phyloP scores from a whole-genome alignment of 495 filamentous ascomycete species.

The Xylaria scruposa region DNA sequence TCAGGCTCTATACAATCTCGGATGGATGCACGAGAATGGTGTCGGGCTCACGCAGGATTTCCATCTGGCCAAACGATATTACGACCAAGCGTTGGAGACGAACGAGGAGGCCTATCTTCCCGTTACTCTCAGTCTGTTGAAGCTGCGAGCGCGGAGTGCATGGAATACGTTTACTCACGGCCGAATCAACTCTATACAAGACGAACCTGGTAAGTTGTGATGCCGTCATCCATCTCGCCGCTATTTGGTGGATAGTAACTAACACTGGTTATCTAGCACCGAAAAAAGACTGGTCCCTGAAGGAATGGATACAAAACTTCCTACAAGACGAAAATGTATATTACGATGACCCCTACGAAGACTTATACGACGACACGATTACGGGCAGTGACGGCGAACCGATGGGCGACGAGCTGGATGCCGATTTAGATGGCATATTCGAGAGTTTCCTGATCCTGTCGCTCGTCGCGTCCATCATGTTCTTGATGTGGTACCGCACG shows the following conservation, averaged over 20 bases:
- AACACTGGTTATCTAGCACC: constrained; percentile 49
- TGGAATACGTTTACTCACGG: constrained; percentile 95
- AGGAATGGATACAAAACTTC: constrained; percentile 85
- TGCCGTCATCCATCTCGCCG: not conserved
- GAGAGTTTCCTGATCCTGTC: constrained; percentile 86
- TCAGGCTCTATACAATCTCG: constrained; percentile 95
- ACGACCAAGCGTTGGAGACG: constrained; percentile 88
- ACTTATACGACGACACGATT: constrained; percentile 59
- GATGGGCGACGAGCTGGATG: constrained; percentile 58
- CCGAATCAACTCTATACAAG: constrained; percentile 85
- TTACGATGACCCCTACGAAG: constrained; percentile 64
- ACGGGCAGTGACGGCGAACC: constrained; percentile 50
- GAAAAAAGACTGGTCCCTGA: constrained; percentile 74
- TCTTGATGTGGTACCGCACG: constrained; percentile 83
- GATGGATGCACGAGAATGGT: constrained; percentile 99
- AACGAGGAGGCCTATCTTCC: constrained; percentile 96
- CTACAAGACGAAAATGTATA: constrained; percentile 76
- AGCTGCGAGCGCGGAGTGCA: constrained; percentile 80
- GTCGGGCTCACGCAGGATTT: constrained; percentile 94
- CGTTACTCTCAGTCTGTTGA: constrained; percentile 85
- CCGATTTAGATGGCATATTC: constrained; percentile 70
- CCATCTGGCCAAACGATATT: constrained; percentile 94
- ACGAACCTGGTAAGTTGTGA: constrained; percentile 87
- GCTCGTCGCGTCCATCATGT: constrained; percentile 73
- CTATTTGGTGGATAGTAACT: constrained; percentile 22